Evolutionary conservation across 2,329 filamentous ascomycete species (phyloP).

Genomic region (Nemania diffusa): DNA sequence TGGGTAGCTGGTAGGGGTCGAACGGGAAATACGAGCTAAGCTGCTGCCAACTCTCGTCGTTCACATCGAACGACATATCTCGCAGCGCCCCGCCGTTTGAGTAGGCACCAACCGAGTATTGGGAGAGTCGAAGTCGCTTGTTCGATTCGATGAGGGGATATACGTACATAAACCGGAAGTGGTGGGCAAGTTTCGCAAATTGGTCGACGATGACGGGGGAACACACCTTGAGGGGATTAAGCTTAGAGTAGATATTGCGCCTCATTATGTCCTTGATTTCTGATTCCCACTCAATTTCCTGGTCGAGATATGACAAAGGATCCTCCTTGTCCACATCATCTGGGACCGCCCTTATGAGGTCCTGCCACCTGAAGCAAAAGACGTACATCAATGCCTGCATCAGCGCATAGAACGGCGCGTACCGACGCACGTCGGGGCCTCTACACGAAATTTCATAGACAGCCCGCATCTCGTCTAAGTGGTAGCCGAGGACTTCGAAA

Average conservation of each 20-base stretch:
- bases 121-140: constrained; percentile 84
- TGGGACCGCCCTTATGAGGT: constrained; percentile 75
- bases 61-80: constrained; percentile 62
- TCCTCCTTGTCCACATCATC: constrained; percentile 72
- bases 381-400: constrained; percentile 93
- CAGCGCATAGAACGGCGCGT: constrained; percentile 85
- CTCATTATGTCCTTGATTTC: constrained; percentile 78
- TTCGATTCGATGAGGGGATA: constrained; percentile 90
- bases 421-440: constrained; percentile 86
- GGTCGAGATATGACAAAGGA: constrained; percentile 67
- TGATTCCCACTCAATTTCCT: constrained; percentile 81
- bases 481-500: constrained; percentile 79
- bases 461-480: constrained; percentile 79
- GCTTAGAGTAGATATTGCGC: constrained; percentile 82
- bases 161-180: constrained; percentile 89
- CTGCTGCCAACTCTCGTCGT: constrained; percentile 82
- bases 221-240: constrained; percentile 96
- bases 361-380: constrained; percentile 97
- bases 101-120: constrained; percentile 70
- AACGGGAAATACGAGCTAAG: constrained; percentile 97
- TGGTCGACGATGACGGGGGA: constrained; percentile 89
- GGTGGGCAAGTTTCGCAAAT: constrained; percentile 87
- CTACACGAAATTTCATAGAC: constrained; percentile 78
- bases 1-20: constrained; percentile 91
- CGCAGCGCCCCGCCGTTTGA: constrained; percentile 65